Evolutionary conservation across 306 rosid genomes (phyloP).

Genomic region (Quercus glauca): DNA sequence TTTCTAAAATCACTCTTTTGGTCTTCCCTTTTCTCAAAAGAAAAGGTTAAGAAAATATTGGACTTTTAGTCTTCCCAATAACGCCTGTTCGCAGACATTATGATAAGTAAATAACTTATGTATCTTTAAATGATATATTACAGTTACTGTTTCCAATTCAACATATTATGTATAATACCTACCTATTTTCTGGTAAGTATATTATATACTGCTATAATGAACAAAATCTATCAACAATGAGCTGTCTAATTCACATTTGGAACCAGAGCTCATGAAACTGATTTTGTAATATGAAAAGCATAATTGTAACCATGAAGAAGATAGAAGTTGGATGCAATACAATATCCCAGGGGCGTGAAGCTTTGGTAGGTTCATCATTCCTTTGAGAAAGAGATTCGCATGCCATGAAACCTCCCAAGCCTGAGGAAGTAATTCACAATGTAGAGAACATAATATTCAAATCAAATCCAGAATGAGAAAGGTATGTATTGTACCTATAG

Average conservation of each 20-base stretch:
- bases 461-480: constrained; percentile 12
- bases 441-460: constrained; percentile 8
- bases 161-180: no score
- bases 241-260: not conserved
- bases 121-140: no score
- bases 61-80: not conserved
- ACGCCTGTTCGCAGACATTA: not conserved
- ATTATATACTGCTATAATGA: no score
- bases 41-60: not conserved
- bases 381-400: constrained; percentile 89
- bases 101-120: no score
- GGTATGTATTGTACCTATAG: constrained; percentile 47
- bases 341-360: constrained; percentile 96
- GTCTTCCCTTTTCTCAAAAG: not conserved
- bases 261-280: not conserved
- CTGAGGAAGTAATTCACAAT: constrained; percentile 32
- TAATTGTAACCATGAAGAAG: not conserved
- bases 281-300: not conserved
- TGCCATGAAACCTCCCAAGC: constrained; percentile 95
- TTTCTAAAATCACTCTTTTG: not conserved
- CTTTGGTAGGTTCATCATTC: constrained; percentile 80
- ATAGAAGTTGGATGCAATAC: constrained; percentile 35
- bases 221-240: not conserved
- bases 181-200: no score
- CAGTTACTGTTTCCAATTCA: no score